Conservation (phyloP, 257 asterid genomes). For the Salvia rosmarinus region DNA sequence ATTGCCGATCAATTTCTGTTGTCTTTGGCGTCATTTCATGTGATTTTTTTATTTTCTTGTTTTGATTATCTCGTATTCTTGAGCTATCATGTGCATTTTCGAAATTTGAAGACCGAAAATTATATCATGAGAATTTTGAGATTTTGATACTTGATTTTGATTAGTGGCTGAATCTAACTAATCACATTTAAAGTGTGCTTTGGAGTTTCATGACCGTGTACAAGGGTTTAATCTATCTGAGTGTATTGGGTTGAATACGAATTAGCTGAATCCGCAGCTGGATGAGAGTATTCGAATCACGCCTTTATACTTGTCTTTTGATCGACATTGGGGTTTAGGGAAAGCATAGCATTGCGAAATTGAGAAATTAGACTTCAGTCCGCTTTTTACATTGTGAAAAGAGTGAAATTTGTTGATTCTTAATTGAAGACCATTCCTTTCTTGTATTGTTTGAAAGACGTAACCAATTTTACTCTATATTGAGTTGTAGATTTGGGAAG, state of each 20-base stretch:
- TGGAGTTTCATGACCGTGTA: background rate
- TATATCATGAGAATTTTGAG: conserved; percentile 29
- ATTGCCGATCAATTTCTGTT: conserved; percentile 26
- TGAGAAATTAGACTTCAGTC: conserved; percentile 10
- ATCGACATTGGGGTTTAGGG: background rate
- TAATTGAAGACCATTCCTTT: background rate
- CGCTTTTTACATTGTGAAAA: background rate
- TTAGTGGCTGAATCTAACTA: conserved; percentile 2
- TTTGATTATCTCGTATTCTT: background rate
- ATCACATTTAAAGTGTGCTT: conserved; percentile 5
- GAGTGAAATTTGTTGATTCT: background rate
- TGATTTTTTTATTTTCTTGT: background rate
- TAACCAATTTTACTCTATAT: background rate
- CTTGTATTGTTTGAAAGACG: background rate
- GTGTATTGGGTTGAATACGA: background rate
- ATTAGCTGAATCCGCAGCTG: background rate
- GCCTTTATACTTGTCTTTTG: background rate
- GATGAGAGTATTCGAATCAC: background rate
- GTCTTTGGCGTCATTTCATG: conserved; percentile 17
- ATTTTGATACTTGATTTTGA: background rate
- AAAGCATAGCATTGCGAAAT: background rate
- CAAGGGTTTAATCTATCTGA: background rate
- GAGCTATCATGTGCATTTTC: conserved; percentile 2
- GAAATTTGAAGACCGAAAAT: background rate
- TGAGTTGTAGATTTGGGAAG: conserved; percentile 4